phyloP scores from a whole-genome alignment of 768 basidiomycete genomes.

The Tephrocybe sp. region DNA sequence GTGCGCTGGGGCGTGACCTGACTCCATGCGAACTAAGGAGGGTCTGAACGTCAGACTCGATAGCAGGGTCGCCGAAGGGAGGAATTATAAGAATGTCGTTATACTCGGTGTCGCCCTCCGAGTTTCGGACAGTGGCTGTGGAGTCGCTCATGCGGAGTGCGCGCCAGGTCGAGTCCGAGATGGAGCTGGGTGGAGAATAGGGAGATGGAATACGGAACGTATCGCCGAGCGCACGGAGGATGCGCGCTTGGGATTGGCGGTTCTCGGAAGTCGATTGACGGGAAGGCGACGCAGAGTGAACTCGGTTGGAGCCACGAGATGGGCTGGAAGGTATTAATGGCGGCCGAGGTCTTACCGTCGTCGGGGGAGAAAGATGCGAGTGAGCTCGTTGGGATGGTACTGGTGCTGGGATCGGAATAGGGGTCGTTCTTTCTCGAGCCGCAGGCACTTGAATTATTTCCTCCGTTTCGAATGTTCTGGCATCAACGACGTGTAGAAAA shows the following conservation, averaged over 20 bases:
- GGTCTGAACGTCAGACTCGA: constrained; percentile 59
- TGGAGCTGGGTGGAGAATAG: constrained; percentile 41
- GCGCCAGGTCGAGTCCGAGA: constrained; percentile 47
- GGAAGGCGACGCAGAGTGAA: constrained; percentile 1
- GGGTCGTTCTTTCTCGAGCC: constrained; percentile 20
- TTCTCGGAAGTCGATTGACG: constrained; percentile 1
- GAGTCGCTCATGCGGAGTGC: constrained; percentile 29
- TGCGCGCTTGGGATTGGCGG: constrained; percentile 25
- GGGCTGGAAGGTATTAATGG: constrained; percentile 5
- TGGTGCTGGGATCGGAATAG: constrained; percentile 9
- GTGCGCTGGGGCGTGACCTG: constrained; percentile 28
- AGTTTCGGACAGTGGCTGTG: not conserved
- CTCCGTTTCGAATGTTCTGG: constrained; percentile 80
- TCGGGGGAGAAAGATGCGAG: constrained; percentile 1
- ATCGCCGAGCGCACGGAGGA: constrained; percentile 55
- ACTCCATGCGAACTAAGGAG: constrained; percentile 52
- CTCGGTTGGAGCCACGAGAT: constrained; percentile 4
- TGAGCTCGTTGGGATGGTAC: constrained; percentile 4
- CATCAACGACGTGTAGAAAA: constrained; percentile 82
- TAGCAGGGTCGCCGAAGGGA: constrained; percentile 50
- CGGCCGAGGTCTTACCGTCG: constrained; percentile 6
- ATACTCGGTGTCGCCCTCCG: constrained; percentile 27
- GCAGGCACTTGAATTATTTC: constrained; percentile 63
- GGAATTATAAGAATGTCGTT: constrained; percentile 57
- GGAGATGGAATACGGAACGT: constrained; percentile 52